Evolutionary conservation across 2,329 filamentous ascomycete genomes (phyloP).

Genomic region (Parascedosporium putredinis): DNA sequence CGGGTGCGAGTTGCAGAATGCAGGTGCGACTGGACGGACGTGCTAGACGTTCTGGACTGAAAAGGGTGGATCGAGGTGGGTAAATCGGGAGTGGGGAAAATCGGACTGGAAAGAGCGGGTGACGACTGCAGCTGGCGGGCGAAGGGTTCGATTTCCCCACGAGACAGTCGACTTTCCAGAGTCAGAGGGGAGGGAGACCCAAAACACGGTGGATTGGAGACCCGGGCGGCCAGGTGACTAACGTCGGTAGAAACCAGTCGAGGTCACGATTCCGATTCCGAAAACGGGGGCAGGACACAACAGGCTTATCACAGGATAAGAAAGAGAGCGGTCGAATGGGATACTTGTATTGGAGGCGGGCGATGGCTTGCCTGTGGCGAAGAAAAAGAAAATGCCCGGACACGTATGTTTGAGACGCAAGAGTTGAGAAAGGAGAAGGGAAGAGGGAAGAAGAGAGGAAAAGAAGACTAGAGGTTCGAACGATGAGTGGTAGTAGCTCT

Average conservation of each 20-base stretch:
- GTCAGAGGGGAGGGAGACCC: background rate
- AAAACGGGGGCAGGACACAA: background rate
- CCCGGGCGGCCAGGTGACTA: slow-evolving; percentile 1
- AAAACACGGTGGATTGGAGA: background rate
- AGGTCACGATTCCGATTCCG: background rate
- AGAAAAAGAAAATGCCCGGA: too few relatives aligned
- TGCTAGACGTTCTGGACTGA: too few relatives aligned
- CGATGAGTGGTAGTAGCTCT: too few relatives aligned
- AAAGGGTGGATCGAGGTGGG: background rate
- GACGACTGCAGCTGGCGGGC: background rate
- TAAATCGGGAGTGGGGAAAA: background rate
- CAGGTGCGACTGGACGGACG: too few relatives aligned
- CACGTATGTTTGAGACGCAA: too few relatives aligned
- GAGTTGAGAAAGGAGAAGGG: background rate
- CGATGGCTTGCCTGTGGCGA: too few relatives aligned
- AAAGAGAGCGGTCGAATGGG: too few relatives aligned
- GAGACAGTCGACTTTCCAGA: too few relatives aligned
- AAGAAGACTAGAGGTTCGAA: too few relatives aligned
- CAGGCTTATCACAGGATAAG: background rate
- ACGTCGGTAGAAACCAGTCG: background rate
- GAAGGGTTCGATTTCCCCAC: background rate
- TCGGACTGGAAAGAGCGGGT: background rate
- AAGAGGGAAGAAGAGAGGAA: too few relatives aligned
- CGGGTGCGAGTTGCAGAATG: background rate
- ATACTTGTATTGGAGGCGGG: too few relatives aligned